phyloP scores from a whole-genome alignment of 176 grass and related monocot species.

The Hyparrhenia diplandra region DNA sequence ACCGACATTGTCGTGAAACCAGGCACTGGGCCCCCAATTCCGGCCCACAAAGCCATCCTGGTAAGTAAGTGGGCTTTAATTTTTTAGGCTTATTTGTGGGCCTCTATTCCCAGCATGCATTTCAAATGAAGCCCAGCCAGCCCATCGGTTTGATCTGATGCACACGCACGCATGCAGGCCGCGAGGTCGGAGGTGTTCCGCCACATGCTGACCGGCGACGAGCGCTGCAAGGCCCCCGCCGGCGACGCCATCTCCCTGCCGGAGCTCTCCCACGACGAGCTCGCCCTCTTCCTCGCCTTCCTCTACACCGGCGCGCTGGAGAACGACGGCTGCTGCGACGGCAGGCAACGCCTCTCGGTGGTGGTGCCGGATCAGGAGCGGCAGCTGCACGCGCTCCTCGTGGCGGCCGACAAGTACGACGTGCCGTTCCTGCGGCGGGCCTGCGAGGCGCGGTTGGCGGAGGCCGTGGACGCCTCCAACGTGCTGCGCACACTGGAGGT shows the following conservation, averaged over 20 bases:
- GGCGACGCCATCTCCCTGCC: constrained; percentile 49
- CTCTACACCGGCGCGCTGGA: constrained; percentile 49
- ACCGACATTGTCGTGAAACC: constrained; percentile 71
- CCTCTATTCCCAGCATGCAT: too few species aligned
- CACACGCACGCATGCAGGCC: too few species aligned
- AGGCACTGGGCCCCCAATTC: constrained; percentile 45
- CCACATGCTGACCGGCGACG: constrained; percentile 47
- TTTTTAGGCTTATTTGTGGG: too few species aligned
- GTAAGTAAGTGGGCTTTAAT: constrained; percentile 21
- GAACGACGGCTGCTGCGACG: accelerated
- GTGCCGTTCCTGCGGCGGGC: constrained; percentile 45
- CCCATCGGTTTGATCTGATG: too few species aligned
- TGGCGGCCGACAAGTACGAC: constrained; percentile 81
- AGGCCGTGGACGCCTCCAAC: constrained; percentile 28
- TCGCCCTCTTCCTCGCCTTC: constrained; percentile 53
- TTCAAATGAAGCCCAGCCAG: too few species aligned
- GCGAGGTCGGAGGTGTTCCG: constrained; percentile 64
- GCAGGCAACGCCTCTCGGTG: background rate
- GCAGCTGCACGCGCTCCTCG: constrained; percentile 36
- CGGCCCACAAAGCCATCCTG: constrained; percentile 74
- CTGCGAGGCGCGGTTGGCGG: constrained; percentile 48
- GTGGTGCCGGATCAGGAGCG: background rate
- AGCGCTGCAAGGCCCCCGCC: constrained; percentile 58
- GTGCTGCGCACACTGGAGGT: constrained; percentile 62
- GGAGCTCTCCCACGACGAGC: constrained; percentile 58